Conservation (phyloP, 2,329 filamentous ascomycete species). For the Fusarium luffae region DNA sequence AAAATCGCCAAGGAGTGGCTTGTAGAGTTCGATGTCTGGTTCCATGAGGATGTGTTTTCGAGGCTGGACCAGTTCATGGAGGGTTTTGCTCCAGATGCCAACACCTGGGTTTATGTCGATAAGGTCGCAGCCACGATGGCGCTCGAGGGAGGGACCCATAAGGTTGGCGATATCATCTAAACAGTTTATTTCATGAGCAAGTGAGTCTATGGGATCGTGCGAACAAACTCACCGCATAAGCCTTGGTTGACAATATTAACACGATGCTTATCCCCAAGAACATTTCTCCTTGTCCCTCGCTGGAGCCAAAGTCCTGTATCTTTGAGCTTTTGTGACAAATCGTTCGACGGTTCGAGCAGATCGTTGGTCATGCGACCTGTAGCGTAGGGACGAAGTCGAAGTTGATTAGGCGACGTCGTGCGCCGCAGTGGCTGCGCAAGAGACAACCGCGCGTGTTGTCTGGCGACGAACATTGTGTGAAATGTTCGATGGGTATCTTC, state of each 20-base stretch:
- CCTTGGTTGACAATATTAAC: slow-evolving; percentile 64
- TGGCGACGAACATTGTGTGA: slow-evolving; percentile 35
- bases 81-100: slow-evolving; percentile 80
- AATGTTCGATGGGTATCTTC: neutral
- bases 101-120: slow-evolving; percentile 86
- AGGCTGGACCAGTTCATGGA: slow-evolving; percentile 80
- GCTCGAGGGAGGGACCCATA: slow-evolving; percentile 73
- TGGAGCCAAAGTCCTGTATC: slow-evolving; percentile 45
- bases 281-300: neutral
- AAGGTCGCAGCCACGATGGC: slow-evolving; percentile 82
- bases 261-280: slow-evolving; percentile 50
- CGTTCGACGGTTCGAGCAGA: slow-evolving; percentile 14
- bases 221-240: slow-evolving; percentile 57
- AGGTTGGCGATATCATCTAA: slow-evolving; percentile 76
- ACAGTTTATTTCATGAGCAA: neutral
- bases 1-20: slow-evolving; percentile 69
- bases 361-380: neutral
- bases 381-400: slow-evolving; percentile 7
- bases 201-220: neutral
- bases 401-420: neutral
- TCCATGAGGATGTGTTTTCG: slow-evolving; percentile 88
- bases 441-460: slow-evolving; percentile 25
- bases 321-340: slow-evolving; percentile 40
- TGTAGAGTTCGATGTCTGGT: slow-evolving; percentile 68
- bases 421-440: slow-evolving; percentile 17